Evolutionary conservation across 257 asterid species (phyloP).

Genomic region (Capsicum baccatum): DNA sequence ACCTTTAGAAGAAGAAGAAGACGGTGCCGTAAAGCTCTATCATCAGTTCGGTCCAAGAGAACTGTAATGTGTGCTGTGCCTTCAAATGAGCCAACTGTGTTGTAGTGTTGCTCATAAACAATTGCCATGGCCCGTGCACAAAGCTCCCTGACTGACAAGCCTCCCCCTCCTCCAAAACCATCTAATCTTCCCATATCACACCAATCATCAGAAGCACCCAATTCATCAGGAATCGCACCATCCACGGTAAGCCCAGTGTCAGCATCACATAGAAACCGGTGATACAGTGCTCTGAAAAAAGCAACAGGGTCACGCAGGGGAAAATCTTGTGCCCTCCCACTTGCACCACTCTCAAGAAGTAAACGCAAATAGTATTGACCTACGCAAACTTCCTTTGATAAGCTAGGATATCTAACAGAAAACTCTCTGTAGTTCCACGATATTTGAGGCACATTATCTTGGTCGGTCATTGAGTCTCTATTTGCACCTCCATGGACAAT

Average conservation of each 20-base stretch:
- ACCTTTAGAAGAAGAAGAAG: slow-evolving; percentile 98
- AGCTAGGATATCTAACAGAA: slow-evolving; percentile 88
- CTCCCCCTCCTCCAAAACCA: slow-evolving; percentile 99
- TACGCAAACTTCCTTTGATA: slow-evolving; percentile 98
- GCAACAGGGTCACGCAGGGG: slow-evolving; percentile 98
- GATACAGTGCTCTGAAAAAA: slow-evolving; percentile 96
- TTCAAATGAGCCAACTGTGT: slow-evolving; percentile 83
- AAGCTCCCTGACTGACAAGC: slow-evolving; percentile 97
- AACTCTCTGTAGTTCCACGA: slow-evolving; percentile 98
- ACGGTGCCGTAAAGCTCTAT: slow-evolving; percentile 98
- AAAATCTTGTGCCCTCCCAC: slow-evolving; percentile 85
- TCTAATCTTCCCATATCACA: slow-evolving; percentile 98
- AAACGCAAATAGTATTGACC: slow-evolving; percentile 97
- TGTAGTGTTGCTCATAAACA: slow-evolving; percentile 92
- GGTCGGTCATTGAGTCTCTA: slow-evolving; percentile 57
- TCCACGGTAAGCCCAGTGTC: slow-evolving; percentile 96
- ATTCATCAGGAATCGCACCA: slow-evolving; percentile 96
- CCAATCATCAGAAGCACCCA: slow-evolving; percentile 99
- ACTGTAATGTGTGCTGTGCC: slow-evolving; percentile 97
- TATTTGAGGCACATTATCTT: slow-evolving; percentile 75
- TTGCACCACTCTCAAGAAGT: slow-evolving; percentile 89
- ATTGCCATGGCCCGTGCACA: slow-evolving; percentile 99
- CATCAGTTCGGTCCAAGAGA: slow-evolving; percentile 95
- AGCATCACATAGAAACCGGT: slow-evolving; percentile 93
- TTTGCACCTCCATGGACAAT: slow-evolving; percentile 83